Evolutionary conservation across 179 eudicot species (phyloP).

Genomic region (Camellia oleifera): DNA sequence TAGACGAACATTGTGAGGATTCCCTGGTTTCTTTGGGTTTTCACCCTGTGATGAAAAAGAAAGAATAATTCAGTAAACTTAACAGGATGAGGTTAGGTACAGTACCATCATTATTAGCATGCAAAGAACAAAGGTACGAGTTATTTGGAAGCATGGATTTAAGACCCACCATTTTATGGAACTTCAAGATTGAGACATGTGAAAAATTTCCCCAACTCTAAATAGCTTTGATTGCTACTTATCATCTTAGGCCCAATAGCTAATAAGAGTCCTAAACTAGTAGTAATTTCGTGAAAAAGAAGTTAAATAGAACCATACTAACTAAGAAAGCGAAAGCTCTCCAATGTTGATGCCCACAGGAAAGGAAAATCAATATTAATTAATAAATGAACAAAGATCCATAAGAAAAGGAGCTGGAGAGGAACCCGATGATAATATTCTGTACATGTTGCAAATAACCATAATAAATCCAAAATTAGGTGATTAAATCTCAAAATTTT

Average conservation of each 20-base stretch:
- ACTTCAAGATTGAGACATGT: not conserved
- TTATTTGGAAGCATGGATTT: not conserved
- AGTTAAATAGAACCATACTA: not conserved
- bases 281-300: not conserved
- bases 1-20: slow-evolving; percentile 82
- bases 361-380: not conserved
- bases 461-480: not conserved
- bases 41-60: slow-evolving; percentile 58
- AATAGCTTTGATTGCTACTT: not conserved
- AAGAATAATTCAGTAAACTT: slow-evolving; percentile 16
- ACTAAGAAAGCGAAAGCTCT: not conserved
- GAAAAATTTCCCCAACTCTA: not conserved
- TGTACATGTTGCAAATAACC: not conserved
- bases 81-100: not conserved
- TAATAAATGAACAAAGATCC: not conserved
- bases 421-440: not conserved
- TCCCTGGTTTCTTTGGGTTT: slow-evolving; percentile 88
- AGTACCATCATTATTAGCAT: not conserved
- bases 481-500: not conserved
- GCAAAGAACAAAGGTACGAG: not conserved
- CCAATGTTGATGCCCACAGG: not conserved
- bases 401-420: not conserved
- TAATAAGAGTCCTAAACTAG: not conserved
- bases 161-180: not conserved
- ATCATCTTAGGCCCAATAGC: not conserved